Evolutionary conservation across 2,329 filamentous ascomycete genomes (phyloP), one percentile per base, ranked within the genome.

Genomic region (Paecilomyces variotii): DNA sequence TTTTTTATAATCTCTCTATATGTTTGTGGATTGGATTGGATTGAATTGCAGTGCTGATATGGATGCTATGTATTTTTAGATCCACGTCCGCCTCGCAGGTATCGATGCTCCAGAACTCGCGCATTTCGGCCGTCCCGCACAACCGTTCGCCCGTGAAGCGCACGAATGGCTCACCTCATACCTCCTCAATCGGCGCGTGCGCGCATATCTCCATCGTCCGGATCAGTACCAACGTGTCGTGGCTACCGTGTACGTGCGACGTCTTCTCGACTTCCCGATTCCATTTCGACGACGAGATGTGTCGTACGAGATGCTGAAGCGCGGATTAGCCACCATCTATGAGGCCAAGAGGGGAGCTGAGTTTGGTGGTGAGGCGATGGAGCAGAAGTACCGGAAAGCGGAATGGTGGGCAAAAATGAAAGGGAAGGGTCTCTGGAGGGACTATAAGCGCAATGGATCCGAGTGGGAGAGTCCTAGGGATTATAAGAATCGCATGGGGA

Each of bases 221-320:
- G 95, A 99, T 72, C 94, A 97, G 71, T 99, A 97, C 73, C 88
- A 92, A 63, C 87, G 94, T 53, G 86, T 96, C 4, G 91, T 99
- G 1, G 91, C 88, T 14, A 94, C 90, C 0, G 93, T 93, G 0
- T 90, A 85, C 67, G 84, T 93, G 32, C 83, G 90, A 54, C 82
- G 80, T 58, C 69, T 65, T 35, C 64, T 73, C 45, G 72, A 75
- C 54, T 73, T 75, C 49, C 72, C 72, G 5, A 60, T 67, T 25
- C 73, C 72, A 3, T 70, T 76, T 52, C 80, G 90, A 60, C 86
- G 85, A 64, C 84, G 83, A 59, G 92, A 99, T 72, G 89, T 99
- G 4, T 91, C 93, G 2, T 77, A 92, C 61, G 89, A 95, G 73
- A 95, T 99, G 92, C 76, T 99, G 61, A 89, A 86, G 76, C 81